Evolutionary conservation across 345 rosid species (phyloP).

Genomic region (Bretschneidera sinensis): DNA sequence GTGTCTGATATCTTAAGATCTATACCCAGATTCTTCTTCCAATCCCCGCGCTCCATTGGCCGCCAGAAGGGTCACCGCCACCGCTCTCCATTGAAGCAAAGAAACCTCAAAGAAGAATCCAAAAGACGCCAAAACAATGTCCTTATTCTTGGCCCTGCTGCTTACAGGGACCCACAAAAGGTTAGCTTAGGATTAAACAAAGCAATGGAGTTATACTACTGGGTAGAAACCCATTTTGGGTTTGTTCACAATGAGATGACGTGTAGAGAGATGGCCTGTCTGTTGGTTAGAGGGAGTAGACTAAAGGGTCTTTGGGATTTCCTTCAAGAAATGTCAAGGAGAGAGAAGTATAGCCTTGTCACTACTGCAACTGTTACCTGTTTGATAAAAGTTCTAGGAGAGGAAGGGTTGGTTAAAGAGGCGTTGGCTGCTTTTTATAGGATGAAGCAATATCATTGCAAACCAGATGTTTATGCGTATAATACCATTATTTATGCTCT

Average conservation of each 20-base stretch:
- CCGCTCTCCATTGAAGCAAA: slow-evolving; percentile 67
- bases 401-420: slow-evolving; percentile 77
- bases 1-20: slow-evolving; percentile 60
- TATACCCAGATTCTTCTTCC: slow-evolving; percentile 65
- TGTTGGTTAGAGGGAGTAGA: slow-evolving; percentile 59
- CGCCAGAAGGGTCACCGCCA: slow-evolving; percentile 67
- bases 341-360: slow-evolving; percentile 33
- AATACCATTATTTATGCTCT: slow-evolving; percentile 67
- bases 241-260: slow-evolving; percentile 59
- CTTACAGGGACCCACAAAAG: slow-evolving; percentile 57
- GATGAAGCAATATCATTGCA: slow-evolving; percentile 69
- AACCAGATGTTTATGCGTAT: slow-evolving; percentile 75
- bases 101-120: slow-evolving; percentile 45
- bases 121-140: slow-evolving; percentile 25
- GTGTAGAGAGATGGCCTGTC: slow-evolving; percentile 68
- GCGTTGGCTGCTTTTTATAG: slow-evolving; percentile 60
- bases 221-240: slow-evolving; percentile 45
- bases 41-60: slow-evolving; percentile 69
- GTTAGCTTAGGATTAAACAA: slow-evolving; percentile 51
- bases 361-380: slow-evolving; percentile 53
- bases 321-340: slow-evolving; percentile 46
- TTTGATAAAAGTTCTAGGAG: slow-evolving; percentile 92
- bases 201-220: slow-evolving; percentile 60
- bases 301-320: slow-evolving; percentile 62
- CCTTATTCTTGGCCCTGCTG: slow-evolving; percentile 64